phyloP scores from a whole-genome alignment of 2,329 filamentous ascomycete genomes.

The Atkinsonella texensis region DNA sequence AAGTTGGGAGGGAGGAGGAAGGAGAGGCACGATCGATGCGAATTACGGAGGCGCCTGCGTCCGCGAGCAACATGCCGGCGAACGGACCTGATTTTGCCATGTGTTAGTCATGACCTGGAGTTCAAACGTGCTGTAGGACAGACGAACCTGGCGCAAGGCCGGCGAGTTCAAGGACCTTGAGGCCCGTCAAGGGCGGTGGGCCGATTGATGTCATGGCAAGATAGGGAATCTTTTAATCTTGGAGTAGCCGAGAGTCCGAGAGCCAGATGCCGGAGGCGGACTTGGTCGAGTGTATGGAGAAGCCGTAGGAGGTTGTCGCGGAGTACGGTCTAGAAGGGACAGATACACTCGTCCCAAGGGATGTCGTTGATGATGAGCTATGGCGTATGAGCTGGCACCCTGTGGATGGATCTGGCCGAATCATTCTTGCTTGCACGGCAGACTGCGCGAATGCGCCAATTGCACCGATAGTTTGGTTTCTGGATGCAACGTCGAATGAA shows the following conservation, averaged over 20 bases:
- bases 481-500: too few species aligned
- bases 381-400: too few species aligned
- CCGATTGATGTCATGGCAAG: slow-evolving; percentile 3
- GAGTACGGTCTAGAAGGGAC: too few species aligned
- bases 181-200: slow-evolving; percentile 30
- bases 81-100: slow-evolving; percentile 55
- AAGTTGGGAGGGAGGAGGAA: slow-evolving; percentile 28
- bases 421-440: background rate
- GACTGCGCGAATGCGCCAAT: background rate
- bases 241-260: background rate
- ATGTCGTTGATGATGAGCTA: too few species aligned
- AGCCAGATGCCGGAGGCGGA: background rate
- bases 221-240: too few species aligned
- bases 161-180: slow-evolving; percentile 48
- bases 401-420: too few species aligned
- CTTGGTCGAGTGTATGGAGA: background rate
- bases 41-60: slow-evolving; percentile 78
- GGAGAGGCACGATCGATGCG: slow-evolving; percentile 59
- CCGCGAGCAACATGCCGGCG: slow-evolving; percentile 75
- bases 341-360: too few species aligned
- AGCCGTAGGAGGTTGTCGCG: too few species aligned
- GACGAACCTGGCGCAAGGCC: slow-evolving; percentile 48
- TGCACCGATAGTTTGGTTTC: background rate
- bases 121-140: background rate
- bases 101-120: background rate